These are phyloP conservation scores for Euphorbia schlechtendalii DNA, from an alignment of 441 rosid genomes.

Conservation along the genomic window DNA sequence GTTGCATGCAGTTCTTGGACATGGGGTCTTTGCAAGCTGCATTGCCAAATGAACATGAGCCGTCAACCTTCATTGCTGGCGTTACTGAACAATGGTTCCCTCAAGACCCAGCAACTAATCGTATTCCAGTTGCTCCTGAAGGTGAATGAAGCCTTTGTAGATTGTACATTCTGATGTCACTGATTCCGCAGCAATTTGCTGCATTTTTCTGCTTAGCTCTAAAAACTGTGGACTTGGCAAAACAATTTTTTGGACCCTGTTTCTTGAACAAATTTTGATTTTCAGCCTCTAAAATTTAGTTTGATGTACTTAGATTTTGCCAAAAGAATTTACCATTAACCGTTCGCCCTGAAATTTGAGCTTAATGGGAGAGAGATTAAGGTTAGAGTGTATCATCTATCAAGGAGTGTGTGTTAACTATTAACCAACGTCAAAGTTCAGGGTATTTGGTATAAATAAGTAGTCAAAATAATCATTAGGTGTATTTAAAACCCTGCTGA, in stretches of 20 bases:
- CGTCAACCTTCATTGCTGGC: conserved; percentile 40
- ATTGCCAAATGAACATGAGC: conserved; percentile 50
- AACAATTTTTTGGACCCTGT: not conserved
- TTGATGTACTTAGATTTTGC: not conserved
- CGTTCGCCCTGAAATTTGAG: not conserved
- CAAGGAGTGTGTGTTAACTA: too few relatives aligned
- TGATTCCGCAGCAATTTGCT: conserved; percentile 6
- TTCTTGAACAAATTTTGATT: not conserved
- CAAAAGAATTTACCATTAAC: not conserved
- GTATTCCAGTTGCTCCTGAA: conserved; percentile 47
- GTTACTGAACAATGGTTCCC: conserved; percentile 64
- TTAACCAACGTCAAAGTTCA: not conserved
- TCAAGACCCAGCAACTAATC: conserved; percentile 45
- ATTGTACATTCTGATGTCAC: not conserved
- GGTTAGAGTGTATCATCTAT: too few relatives aligned
- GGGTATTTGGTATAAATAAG: not conserved
- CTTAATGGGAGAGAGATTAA: too few relatives aligned
- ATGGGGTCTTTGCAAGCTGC: conserved; percentile 67
- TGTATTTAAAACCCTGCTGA: conserved; percentile 7
- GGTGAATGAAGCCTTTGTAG: conserved; percentile 28
- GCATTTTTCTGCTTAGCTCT: conserved; percentile 11
- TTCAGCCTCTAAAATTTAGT: conserved; percentile 1
- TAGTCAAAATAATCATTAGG: not conserved
- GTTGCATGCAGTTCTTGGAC: conserved; percentile 60
- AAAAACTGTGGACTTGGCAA: not conserved